phyloP scores from a whole-genome alignment of 2,329 filamentous ascomycete genomes.

The Fusarium poae region DNA sequence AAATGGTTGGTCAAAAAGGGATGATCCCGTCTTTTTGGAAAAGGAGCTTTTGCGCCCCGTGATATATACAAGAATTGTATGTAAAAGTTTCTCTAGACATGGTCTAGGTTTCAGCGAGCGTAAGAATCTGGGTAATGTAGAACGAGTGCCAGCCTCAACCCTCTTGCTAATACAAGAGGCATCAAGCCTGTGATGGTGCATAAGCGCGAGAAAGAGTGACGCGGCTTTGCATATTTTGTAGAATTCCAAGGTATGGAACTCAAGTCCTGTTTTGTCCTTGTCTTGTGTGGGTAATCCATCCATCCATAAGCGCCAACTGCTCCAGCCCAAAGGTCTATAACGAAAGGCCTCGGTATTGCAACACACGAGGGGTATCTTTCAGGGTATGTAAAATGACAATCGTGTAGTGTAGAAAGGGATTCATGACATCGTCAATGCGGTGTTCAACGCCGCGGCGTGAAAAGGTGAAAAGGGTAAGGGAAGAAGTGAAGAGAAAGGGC shows the following conservation, averaged over 20 bases:
- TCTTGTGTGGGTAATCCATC: conserved; percentile 40
- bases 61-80: conserved; percentile 50
- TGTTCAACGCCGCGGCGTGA: conserved; percentile 48
- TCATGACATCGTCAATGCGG: conserved; percentile 48
- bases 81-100: conserved; percentile 36
- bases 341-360: conserved; percentile 43
- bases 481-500: conserved; percentile 32
- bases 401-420: conserved; percentile 36
- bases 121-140: conserved; percentile 43
- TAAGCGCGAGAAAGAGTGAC: conserved; percentile 33
- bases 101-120: conserved; percentile 42
- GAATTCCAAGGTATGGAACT: conserved; percentile 10
- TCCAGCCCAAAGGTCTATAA: conserved; percentile 49
- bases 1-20: conserved; percentile 22
- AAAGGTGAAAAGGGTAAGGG: conserved; percentile 15
- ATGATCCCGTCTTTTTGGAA: conserved; percentile 26
- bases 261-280: conserved; percentile 29
- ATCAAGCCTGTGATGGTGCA: conserved; percentile 47
- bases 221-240: conserved; percentile 16
- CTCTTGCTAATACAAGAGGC: conserved; percentile 44
- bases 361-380: conserved; percentile 50
- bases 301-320: conserved; percentile 47
- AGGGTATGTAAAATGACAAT: conserved; percentile 45
- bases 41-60: conserved; percentile 15
- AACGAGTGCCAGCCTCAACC: conserved; percentile 51